Conservation (phyloP, 2,329 filamentous ascomycete genomes). For the Phialocephala subalpina region DNA sequence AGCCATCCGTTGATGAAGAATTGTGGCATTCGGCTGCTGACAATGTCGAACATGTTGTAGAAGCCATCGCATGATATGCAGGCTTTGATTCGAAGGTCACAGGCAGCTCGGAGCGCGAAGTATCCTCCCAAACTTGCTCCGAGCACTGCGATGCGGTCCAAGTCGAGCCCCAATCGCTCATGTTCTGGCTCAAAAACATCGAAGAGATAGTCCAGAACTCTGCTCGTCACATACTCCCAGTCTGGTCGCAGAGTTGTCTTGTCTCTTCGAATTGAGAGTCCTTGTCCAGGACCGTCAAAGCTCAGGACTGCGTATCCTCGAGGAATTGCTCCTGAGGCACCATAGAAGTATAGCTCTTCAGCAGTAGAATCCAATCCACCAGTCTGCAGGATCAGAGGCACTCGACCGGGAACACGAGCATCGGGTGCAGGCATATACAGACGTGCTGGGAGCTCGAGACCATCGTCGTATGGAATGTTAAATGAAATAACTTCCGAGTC, state of each 20-base stretch:
- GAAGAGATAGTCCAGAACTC: slow-evolving; percentile 37
- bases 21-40: slow-evolving; percentile 34
- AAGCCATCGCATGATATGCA: slow-evolving; percentile 50
- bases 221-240: slow-evolving; percentile 39
- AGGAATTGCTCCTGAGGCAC: slow-evolving; percentile 29
- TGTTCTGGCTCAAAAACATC: slow-evolving; percentile 23
- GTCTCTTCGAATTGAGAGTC: slow-evolving; percentile 38
- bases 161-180: slow-evolving; percentile 37
- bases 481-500: slow-evolving; percentile 42
- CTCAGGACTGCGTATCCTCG: slow-evolving; percentile 48
- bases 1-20: slow-evolving; percentile 38
- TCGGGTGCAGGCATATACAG: slow-evolving; percentile 40
- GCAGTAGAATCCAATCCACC: slow-evolving; percentile 43
- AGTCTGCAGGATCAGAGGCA: slow-evolving; percentile 33
- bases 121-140: slow-evolving; percentile 54
- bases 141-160: slow-evolving; percentile 36
- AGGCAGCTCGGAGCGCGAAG: slow-evolving; percentile 52
- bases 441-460: slow-evolving; percentile 45
- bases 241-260: slow-evolving; percentile 36
- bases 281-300: slow-evolving; percentile 51
- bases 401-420: slow-evolving; percentile 31
- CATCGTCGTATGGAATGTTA: slow-evolving; percentile 49
- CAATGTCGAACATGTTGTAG: slow-evolving; percentile 47
- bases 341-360: slow-evolving; percentile 45
- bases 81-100: slow-evolving; percentile 52